phyloP scores from a whole-genome alignment of 2,329 filamentous ascomycete species.

The Colletotrichum godetiae region DNA sequence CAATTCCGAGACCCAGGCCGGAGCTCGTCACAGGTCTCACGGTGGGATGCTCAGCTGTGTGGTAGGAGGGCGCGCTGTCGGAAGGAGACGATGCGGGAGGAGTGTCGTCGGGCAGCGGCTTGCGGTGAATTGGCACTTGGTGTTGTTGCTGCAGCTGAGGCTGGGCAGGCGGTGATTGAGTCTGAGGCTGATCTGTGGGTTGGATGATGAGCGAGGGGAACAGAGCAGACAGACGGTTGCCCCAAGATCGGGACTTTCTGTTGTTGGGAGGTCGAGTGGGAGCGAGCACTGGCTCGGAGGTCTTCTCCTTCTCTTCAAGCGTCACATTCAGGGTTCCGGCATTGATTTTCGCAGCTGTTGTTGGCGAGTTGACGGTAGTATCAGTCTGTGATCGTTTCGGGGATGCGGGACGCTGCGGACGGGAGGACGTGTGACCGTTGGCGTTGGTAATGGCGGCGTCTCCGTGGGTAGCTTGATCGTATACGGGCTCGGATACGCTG shows the following conservation, averaged over 20 bases:
- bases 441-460: conserved; percentile 13
- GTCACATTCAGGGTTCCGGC: not conserved
- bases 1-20: conserved; percentile 22
- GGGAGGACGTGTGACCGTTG: conserved; percentile 11
- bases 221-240: conserved; percentile 48
- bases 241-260: conserved; percentile 50
- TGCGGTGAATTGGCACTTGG: conserved; percentile 38
- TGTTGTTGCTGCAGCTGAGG: conserved; percentile 33
- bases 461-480: conserved; percentile 15
- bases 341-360: conserved; percentile 6
- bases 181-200: conserved; percentile 43
- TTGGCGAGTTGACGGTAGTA: conserved; percentile 4
- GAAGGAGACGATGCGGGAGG: conserved; percentile 21
- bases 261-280: conserved; percentile 30
- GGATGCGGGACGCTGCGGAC: conserved; percentile 26
- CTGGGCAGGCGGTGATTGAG: conserved; percentile 25
- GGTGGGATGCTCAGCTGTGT: conserved; percentile 18
- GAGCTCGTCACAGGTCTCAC: conserved; percentile 22
- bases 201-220: conserved; percentile 52
- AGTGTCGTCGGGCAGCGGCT: conserved; percentile 29
- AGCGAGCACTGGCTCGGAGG: conserved; percentile 35
- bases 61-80: conserved; percentile 31
- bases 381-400: conserved; percentile 33
- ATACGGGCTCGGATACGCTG: conserved; percentile 32
- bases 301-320: conserved; percentile 26